Evolutionary conservation across 306 rosid genomes (phyloP).

Genomic region (Sechiopsis laciniata): DNA sequence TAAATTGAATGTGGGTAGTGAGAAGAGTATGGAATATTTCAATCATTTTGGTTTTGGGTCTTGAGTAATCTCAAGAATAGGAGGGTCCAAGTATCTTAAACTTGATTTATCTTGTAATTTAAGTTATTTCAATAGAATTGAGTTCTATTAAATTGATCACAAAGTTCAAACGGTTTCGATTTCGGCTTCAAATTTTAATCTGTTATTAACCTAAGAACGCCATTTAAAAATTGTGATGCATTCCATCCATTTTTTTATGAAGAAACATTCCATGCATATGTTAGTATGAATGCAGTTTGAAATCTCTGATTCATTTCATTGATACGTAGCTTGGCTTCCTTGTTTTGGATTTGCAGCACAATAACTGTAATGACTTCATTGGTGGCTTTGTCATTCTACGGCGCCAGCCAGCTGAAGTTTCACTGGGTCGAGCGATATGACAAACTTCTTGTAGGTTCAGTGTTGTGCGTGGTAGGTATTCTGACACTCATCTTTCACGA

Average conservation of each 20-base stretch:
- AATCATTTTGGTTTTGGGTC: too few relatives aligned
- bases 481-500: constrained; percentile 71
- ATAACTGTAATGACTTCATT: constrained; percentile 93
- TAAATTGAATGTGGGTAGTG: too few relatives aligned
- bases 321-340: constrained; percentile 3
- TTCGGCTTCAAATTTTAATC: background rate
- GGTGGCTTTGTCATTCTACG: constrained; percentile 88
- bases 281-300: background rate
- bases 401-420: constrained; percentile 93
- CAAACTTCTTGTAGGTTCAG: constrained; percentile 90
- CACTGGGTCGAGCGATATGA: constrained; percentile 97
- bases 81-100: too few relatives aligned
- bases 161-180: background rate
- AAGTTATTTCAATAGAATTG: too few relatives aligned
- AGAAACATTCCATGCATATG: too few relatives aligned
- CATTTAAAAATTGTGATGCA: background rate
- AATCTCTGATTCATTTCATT: background rate
- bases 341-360: constrained; percentile 59
- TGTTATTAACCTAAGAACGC: background rate
- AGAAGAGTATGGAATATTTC: too few relatives aligned
- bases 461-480: constrained; percentile 74
- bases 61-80: too few relatives aligned
- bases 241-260: background rate
- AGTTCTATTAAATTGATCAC: too few relatives aligned
- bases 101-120: too few relatives aligned